Evolutionary conservation across 768 basidiomycete genomes (phyloP).

Genomic region (Paxillus ammoniavirescens): DNA sequence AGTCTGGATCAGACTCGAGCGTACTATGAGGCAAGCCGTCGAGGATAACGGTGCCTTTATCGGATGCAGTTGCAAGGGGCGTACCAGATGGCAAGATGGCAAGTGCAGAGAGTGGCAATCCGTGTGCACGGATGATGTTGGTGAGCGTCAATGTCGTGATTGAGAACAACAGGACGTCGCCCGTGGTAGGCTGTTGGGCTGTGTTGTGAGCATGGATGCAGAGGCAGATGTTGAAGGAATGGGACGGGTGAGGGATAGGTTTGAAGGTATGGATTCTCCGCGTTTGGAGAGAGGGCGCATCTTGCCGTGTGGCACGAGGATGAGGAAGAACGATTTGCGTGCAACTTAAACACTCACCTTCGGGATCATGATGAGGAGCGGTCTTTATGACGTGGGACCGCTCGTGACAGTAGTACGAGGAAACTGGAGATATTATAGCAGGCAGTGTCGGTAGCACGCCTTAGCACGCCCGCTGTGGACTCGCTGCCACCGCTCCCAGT

Average conservation of each 20-base stretch:
- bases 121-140: conserved; percentile 97
- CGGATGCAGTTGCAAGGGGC: conserved; percentile 88
- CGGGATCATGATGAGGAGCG: conserved; percentile 88
- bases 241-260: conserved; percentile 96
- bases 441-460: too few species aligned
- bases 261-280: conserved; percentile 90
- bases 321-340: background rate
- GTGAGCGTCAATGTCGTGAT: conserved; percentile 88
- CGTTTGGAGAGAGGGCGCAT: conserved; percentile 90
- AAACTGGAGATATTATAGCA: too few species aligned
- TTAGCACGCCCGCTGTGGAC: too few species aligned
- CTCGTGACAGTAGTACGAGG: too few species aligned
- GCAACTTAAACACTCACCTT: conserved; percentile 52
- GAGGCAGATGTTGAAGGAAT: conserved; percentile 65
- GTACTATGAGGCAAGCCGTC: too few species aligned
- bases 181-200: conserved; percentile 46
- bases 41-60: conserved; percentile 96
- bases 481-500: too few species aligned
- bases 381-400: conserved; percentile 99
- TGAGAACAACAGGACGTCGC: conserved; percentile 94
- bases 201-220: conserved; percentile 37
- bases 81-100: conserved; percentile 85
- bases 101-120: conserved; percentile 85
- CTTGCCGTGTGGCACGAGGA: conserved; percentile 57
- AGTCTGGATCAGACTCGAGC: too few species aligned